phyloP scores from a whole-genome alignment of 2,329 filamentous ascomycete species.

The Cladorrhinum sp. region DNA sequence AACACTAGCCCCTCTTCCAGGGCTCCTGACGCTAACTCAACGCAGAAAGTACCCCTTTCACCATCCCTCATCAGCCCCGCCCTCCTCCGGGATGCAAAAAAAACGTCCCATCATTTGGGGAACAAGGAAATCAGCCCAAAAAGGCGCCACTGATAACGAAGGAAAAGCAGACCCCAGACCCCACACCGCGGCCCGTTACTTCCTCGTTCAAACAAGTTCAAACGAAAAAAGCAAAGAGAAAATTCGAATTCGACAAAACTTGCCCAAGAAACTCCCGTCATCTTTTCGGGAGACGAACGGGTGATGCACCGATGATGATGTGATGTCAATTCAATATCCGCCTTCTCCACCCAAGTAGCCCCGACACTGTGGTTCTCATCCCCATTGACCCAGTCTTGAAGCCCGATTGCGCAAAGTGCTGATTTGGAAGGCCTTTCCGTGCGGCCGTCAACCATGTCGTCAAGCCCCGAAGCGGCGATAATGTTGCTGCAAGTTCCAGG shows the following conservation, averaged over 20 bases:
- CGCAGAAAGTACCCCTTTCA: slow-evolving; percentile 9
- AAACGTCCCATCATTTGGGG: not conserved
- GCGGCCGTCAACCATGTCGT: not conserved
- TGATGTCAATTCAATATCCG: slow-evolving; percentile 3
- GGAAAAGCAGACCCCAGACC: not conserved
- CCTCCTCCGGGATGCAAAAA: not conserved
- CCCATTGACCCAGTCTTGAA: not conserved
- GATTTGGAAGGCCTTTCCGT: not conserved
- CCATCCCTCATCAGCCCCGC: not conserved
- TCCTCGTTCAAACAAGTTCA: not conserved
- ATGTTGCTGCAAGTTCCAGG: not conserved
- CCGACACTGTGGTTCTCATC: not conserved
- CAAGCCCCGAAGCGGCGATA: not conserved
- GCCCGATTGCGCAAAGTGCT: not conserved
- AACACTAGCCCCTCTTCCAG: slow-evolving; percentile 12
- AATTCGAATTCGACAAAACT: not conserved
- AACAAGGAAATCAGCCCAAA: not conserved
- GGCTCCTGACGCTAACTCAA: slow-evolving; percentile 12
- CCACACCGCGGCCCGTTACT: not conserved
- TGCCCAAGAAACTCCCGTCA: not conserved
- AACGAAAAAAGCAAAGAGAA: not conserved
- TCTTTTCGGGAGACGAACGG: not conserved
- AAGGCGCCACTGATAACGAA: not conserved
- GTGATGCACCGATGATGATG: not conserved
- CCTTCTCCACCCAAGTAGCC: not conserved